Base-by-base conservation (phyloP, 306 rosid species). In the Glycine latifolia region DNA sequence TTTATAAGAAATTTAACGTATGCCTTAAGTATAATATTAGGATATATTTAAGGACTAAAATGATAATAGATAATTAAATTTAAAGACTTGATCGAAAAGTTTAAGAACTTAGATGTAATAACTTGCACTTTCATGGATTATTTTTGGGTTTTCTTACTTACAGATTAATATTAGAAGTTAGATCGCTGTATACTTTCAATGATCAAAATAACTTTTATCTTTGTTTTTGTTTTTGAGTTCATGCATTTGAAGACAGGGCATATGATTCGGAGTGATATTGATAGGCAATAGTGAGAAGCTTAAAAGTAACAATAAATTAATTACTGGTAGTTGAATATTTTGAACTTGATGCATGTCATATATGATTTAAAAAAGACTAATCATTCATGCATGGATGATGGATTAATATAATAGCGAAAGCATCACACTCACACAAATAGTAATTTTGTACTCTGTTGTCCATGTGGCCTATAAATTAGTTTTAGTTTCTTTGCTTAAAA, bases 191-290 rank as follows among this genome's bases (percentile, higher is more conserved):
- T 26, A 26, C 2, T 26, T 26, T 26, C 31, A 26, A 26, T 0
- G 31, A 26, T 26, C 31, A 26, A 26, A 26, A 26, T 26, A 26
- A 26, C 31, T 26, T 26, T 26, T 26, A 26, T 26, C 31, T 26
- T 26, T 26, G 31, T 26, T 26, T 1, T 26, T 26, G 31, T 26
- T 26, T 26, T 26, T 26, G 31, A 26, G 41, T 37, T 37, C 41
- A 37, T 37, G 41, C 41, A 37, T 3, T 26, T 39, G 78, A 68
- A 47, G 85, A 46, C 17, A 15, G 49, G 56, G n/a, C 15, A 44
- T 43, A 6, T 58, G 76, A 79, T 1, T 65, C 39, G 49, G 66
- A 53, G 15, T 48, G 59, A 72, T 73, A 41, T 39, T 74, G 78
- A 50, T 15, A 17, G 61, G 35, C 5, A 60, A 67, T 44, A 44